Base-by-base conservation (phyloP, 2,329 filamentous ascomycete species). In the Aspergillus sergii region DNA sequence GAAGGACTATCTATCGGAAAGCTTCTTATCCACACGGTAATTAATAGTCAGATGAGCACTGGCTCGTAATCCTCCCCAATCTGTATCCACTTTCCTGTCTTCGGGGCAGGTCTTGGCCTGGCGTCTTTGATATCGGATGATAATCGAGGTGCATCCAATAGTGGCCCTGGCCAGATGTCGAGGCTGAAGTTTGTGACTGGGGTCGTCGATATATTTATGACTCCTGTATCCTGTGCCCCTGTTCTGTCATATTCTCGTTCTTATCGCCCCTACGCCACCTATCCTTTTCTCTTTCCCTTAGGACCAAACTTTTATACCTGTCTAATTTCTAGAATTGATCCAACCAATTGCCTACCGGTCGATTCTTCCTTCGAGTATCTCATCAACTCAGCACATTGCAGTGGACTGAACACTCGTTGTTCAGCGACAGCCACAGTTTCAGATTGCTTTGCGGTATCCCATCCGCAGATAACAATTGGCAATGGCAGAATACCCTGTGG, bases 401-500 rank as follows among this genome's bases (percentile, higher is more conserved):
- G 21, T 32, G 7, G 19, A 54, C 11, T 21, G 30, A n/a, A 54
- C 11, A 23, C 30, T 21, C 23, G 26, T 16, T 26, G 51, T 36
- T 21, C 32, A 54, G 2, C 51, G 51, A 39, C 28, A 34, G 26
- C 26, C 30, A 30, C 30, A 36, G 30, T 11, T 16, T 39, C 19
- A 14, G 21, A 30, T 26, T 54, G 21, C 45, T 28, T 30, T 59
- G 43, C 26, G 36, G 36, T 23, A 55, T 55, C 14, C n/a, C 21
- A 16, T 55, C 34, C 9, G 26, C 30, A 53, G 26, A 34, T 16
- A 30, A 61, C 51, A 43, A 62, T 62, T 64, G 62, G 70, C 57
- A 50, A 79, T 79, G 78, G 72, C 76, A 41, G 72, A 70, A 56
- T 72, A 72, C 58, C 73, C 78, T 66, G 76, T 85, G 45, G 80